phyloP scores from a whole-genome alignment of 176 grass and related monocot genomes.

The Ananas comosus region DNA sequence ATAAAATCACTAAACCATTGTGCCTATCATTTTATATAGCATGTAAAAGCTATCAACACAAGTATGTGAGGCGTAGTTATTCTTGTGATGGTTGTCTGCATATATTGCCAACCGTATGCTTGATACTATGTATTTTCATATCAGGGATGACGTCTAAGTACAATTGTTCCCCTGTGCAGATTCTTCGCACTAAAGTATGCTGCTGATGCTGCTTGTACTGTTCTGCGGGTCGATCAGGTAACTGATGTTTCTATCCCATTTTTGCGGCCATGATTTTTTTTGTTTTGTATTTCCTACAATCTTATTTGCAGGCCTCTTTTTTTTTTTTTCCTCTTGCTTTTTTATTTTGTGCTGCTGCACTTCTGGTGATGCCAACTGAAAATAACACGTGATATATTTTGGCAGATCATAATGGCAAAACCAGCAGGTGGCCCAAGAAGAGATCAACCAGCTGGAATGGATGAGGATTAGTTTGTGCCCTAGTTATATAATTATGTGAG shows the following conservation, averaged over 20 bases:
- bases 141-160: not conserved
- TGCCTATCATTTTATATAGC: too few relatives aligned
- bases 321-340: not conserved
- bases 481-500: not conserved
- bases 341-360: not conserved
- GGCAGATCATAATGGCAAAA: conserved; percentile 93
- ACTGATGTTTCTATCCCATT: not conserved
- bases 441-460: conserved; percentile 49
- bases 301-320: not conserved
- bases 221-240: conserved; percentile 87
- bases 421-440: conserved; percentile 68
- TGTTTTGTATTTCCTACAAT: conserved; percentile 2
- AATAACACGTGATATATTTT: not conserved
- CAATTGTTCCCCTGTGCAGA: conserved; percentile 26
- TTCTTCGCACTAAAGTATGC: conserved; percentile 80
- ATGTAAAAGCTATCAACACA: too few relatives aligned
- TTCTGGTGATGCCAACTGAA: not conserved
- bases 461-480: conserved; percentile 55
- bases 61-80: not conserved
- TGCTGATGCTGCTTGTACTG: conserved; percentile 58
- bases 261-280: not conserved
- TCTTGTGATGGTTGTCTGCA: not conserved
- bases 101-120: not conserved
- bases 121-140: not conserved
- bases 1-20: too few relatives aligned